Evolutionary conservation across 2,329 filamentous ascomycete genomes (phyloP).

Genomic region (Colletotrichum ledebouriae): DNA sequence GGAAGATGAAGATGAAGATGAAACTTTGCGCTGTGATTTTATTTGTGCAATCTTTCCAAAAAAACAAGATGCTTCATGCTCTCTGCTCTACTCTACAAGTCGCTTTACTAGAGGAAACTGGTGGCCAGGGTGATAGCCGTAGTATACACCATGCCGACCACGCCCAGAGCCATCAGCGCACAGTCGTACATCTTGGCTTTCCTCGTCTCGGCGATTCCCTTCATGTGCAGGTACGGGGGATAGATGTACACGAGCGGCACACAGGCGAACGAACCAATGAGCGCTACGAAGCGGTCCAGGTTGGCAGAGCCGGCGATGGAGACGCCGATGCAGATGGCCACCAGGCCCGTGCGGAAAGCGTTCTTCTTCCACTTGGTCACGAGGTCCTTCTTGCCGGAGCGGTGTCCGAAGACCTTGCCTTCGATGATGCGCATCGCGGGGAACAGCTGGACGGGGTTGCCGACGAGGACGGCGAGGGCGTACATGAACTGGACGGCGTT

Average conservation of each 20-base stretch:
- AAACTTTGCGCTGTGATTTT: conserved; percentile 13
- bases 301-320: conserved; percentile 75
- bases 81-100: background rate
- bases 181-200: conserved; percentile 71
- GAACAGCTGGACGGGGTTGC: conserved; percentile 81
- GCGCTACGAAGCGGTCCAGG: conserved; percentile 91
- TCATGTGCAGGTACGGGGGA: conserved; percentile 78
- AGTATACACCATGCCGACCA: conserved; percentile 79
- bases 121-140: conserved; percentile 70
- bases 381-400: conserved; percentile 74
- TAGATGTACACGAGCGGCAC: conserved; percentile 95
- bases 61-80: background rate
- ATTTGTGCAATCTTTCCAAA: background rate
- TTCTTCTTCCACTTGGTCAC: conserved; percentile 85
- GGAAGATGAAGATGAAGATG: background rate
- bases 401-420: conserved; percentile 74
- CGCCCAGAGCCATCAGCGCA: conserved; percentile 72
- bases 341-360: conserved; percentile 68
- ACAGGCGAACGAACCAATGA: conserved; percentile 97
- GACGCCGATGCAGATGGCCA: conserved; percentile 71
- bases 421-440: conserved; percentile 80
- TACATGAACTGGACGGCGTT: conserved; percentile 83
- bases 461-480: conserved; percentile 79
- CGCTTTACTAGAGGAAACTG: conserved; percentile 51
- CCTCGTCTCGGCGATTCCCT: conserved; percentile 71